Evolutionary conservation across 148 eudicot species (phyloP), one percentile per base, ranked within the genome.

Genomic region (Linanthus parryae): DNA sequence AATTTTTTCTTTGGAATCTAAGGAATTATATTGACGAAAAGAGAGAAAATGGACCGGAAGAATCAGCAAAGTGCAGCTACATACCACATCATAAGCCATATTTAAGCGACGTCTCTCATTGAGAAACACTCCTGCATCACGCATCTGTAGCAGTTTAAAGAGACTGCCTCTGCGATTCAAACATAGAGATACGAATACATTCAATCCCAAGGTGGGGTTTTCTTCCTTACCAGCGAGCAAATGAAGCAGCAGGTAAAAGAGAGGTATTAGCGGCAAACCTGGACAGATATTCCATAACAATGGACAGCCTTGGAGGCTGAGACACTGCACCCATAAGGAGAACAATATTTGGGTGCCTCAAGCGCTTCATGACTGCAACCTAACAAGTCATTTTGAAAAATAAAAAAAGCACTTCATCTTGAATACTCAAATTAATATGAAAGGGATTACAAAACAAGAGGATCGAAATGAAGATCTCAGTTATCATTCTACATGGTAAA

Each of bases 11-110:
- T n/a, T n/a, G n/a, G n/a, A n/a, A n/a, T n/a, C n/a, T n/a, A n/a
- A n/a, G n/a, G n/a, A n/a, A n/a, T n/a, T n/a, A n/a, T n/a, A n/a
- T n/a, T n/a, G n/a, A n/a, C n/a, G n/a, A n/a, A n/a, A n/a, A n/a
- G n/a, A n/a, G n/a, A n/a, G n/a, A n/a, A n/a, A n/a, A n/a, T n/a
- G n/a, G n/a, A n/a, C n/a, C n/a, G n/a, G n/a, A n/a, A n/a, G n/a
- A n/a, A n/a, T n/a, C n/a, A 12, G 14, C 51, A 24, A 46, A 46
- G 30, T 61, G 16, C 23, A 18, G 31, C 45, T 37, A 25, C 64
- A 61, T 80, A 85, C 97, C 83, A 90, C 97, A 50, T 90, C 97
- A 80, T 54, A 90, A 40, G 95, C 97, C 97, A 90, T 90, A 72
- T 68, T 78, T 53, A 85, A 50, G 37, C 92, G 80, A 13, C 91